Conservation (phyloP, 192 early-diverging fungal species). For the Coemansia sp. region DNA sequence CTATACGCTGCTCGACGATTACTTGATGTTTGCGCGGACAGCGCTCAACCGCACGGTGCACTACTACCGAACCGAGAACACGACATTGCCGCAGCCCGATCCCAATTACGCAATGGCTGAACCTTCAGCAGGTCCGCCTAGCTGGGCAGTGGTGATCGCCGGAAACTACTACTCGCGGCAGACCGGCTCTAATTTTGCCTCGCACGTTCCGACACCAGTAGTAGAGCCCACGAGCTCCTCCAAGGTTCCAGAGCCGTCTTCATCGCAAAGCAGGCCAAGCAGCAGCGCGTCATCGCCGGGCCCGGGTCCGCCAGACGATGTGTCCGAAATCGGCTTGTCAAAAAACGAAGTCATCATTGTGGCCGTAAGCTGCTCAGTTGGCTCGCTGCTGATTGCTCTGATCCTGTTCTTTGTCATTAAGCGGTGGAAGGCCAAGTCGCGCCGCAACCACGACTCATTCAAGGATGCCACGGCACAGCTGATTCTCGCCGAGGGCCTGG, state of each 20-base stretch:
- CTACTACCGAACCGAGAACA: conserved; percentile 7
- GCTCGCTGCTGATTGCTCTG: conserved; percentile 5
- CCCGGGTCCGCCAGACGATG: neutral
- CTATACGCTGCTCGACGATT: conserved; percentile 27
- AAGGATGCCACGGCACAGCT: conserved; percentile 3
- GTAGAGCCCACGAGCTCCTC: neutral
- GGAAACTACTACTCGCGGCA: conserved; percentile 4
- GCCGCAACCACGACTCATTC: neutral
- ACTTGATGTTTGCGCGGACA: conserved; percentile 14
- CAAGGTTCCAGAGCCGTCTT: neutral
- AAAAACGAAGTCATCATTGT: conserved; percentile 14
- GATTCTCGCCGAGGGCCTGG: conserved; percentile 2
- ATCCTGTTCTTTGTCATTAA: conserved; percentile 7
- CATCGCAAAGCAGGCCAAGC: neutral
- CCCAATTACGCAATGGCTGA: conserved; percentile 7
- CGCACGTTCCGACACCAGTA: neutral
- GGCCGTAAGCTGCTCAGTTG: conserved; percentile 17
- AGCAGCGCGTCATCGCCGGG: neutral
- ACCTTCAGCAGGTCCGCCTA: conserved; percentile 1
- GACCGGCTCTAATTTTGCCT: neutral
- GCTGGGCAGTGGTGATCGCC: neutral
- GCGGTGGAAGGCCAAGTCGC: neutral
- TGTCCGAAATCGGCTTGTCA: neutral
- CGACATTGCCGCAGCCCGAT: conserved; percentile 3
- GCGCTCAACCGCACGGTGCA: conserved; percentile 8